phyloP scores from a whole-genome alignment of 306 rosid genomes.

The Malus fusca region DNA sequence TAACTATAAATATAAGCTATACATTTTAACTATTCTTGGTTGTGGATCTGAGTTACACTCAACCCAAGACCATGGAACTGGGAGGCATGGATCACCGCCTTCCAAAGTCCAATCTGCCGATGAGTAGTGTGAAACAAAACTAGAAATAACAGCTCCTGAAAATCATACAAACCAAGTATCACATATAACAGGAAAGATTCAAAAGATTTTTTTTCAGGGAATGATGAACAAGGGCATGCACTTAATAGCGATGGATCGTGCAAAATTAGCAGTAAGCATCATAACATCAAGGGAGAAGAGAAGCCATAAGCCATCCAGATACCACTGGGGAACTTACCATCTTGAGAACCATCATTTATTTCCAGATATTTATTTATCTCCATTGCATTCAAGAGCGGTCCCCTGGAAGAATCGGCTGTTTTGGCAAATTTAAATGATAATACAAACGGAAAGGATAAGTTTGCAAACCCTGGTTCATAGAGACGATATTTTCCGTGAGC shows the following conservation, averaged over 20 bases:
- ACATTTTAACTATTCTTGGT: conserved; percentile 82
- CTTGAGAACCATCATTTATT: conserved; percentile 71
- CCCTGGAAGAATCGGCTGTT: conserved; percentile 73
- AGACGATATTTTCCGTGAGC: conserved; percentile 83
- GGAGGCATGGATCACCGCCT: conserved; percentile 96
- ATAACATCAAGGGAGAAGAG: not conserved
- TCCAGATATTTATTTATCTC: conserved; percentile 79
- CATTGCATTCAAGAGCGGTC: conserved; percentile 92
- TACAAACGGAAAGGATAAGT: conserved; percentile 78
- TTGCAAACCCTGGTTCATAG: conserved; percentile 79
- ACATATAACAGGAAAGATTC: conserved; percentile 11
- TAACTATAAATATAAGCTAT: conserved; percentile 39
- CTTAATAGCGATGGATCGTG: not conserved
- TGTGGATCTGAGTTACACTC: conserved; percentile 67
- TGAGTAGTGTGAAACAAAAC: conserved; percentile 53
- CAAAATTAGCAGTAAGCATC: too few species aligned
- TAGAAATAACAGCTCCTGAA: conserved; percentile 57
- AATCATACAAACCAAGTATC: conserved; percentile 25
- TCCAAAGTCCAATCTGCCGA: conserved; percentile 67
- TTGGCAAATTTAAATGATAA: conserved; percentile 67
- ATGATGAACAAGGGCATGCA: conserved; percentile 1
- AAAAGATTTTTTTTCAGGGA: not conserved
- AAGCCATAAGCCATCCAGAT: not conserved
- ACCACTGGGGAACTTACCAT: conserved; percentile 43
- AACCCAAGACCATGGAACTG: conserved; percentile 98